Evolutionary conservation across 208 protist genomes (phyloP).

Genomic region (Crithidia fasciculata): DNA sequence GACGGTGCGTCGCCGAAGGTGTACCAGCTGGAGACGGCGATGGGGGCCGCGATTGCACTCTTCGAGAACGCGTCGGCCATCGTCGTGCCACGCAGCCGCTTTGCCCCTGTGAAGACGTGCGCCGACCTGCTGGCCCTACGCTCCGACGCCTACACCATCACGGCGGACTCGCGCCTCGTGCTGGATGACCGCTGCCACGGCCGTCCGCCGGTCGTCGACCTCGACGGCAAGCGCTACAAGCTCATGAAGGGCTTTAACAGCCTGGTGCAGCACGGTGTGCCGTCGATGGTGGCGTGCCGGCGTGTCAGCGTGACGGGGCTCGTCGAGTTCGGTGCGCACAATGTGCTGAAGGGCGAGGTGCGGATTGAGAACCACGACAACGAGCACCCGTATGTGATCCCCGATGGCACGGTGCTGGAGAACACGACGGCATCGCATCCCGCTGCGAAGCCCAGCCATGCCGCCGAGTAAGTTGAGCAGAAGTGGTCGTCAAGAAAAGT

Average conservation of each 20-base stretch:
- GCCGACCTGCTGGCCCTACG: constrained; percentile 97
- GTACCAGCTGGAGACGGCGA: constrained; percentile 87
- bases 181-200: constrained; percentile 54
- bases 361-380: constrained; percentile 59
- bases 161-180: constrained; percentile 64
- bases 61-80: constrained; percentile 89
- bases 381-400: constrained; percentile 40
- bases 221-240: constrained; percentile 84
- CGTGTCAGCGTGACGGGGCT: constrained; percentile 62
- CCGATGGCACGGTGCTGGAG: constrained; percentile 50
- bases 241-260: constrained; percentile 65
- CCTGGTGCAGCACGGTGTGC: constrained; percentile 64
- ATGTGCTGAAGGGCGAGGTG: constrained; percentile 72
- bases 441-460: not conserved
- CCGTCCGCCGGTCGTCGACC: constrained; percentile 62
- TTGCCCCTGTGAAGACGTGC: constrained; percentile 98
- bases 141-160: constrained; percentile 94
- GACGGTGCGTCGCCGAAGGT: constrained; percentile 72
- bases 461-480: not conserved
- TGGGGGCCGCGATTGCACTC: constrained; percentile 96
- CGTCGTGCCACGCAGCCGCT: constrained; percentile 95
- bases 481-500: not conserved
- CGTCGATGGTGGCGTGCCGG: constrained; percentile 68
- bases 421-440: constrained; percentile 41
- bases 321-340: constrained; percentile 60